These are phyloP conservation scores for Mentha longifolia DNA, from an alignment of 257 asterid genomes.

Conservation along the genomic window DNA sequence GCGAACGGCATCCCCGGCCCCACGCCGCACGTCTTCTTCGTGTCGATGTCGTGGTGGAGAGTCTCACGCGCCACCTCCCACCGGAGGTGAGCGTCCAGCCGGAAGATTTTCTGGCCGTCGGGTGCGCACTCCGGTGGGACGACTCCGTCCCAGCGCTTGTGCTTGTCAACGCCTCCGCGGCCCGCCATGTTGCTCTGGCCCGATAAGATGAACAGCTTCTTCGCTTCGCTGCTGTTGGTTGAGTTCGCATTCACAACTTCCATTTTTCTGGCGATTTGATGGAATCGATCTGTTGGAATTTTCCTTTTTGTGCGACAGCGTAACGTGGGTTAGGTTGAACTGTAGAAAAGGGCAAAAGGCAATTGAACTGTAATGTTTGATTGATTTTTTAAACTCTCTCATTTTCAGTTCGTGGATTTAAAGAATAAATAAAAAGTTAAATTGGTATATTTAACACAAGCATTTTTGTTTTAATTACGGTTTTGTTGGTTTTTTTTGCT, in stretches of 20 bases:
- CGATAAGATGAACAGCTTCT: constrained; percentile 74
- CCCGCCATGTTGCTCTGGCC: constrained; percentile 99
- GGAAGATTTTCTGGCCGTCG: constrained; percentile 59
- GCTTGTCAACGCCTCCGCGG: constrained; percentile 78
- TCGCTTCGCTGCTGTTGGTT: constrained; percentile 37
- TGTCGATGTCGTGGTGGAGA: constrained; percentile 84
- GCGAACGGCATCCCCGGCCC: constrained; percentile 94
- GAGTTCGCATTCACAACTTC: constrained; percentile 30
- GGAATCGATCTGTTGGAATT: constrained; percentile 14
- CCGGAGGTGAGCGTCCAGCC: constrained; percentile 57
- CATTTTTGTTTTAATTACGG: too few species aligned
- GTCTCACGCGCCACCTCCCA: constrained; percentile 85
- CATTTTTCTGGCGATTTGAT: constrained; percentile 24
- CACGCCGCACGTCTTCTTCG: constrained; percentile 77
- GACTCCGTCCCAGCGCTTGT: constrained; percentile 74
- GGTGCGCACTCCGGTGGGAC: constrained; percentile 66
- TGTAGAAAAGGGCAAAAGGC: too few species aligned
- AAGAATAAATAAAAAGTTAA: too few species aligned
- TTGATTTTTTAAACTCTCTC: too few species aligned
- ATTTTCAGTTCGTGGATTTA: too few species aligned
- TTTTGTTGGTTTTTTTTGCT: too few species aligned
- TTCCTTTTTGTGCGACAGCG: too few species aligned
- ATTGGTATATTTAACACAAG: too few species aligned
- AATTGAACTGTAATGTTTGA: too few species aligned
- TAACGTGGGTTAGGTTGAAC: too few species aligned